Base-by-base conservation (phyloP, 139 green algal genomes). In the Closterium sp. region DNA sequence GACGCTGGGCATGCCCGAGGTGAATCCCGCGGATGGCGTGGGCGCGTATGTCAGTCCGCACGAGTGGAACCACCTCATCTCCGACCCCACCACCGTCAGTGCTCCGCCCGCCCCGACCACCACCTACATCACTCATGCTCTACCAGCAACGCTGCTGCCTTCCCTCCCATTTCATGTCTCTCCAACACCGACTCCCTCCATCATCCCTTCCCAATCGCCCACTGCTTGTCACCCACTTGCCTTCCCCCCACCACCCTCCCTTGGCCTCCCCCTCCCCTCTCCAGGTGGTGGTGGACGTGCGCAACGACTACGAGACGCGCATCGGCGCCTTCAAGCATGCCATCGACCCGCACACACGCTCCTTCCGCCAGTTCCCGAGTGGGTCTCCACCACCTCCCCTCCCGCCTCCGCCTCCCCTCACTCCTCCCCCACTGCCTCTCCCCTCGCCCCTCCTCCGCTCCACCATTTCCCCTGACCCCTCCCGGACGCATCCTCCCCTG, bases 241-340 rank as follows among this genome's bases (percentile, higher is more conserved):
- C 55, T 76, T 12, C 9, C 55, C 55, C 55, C 55, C 55, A 76
- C 12, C 55, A 28, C 12, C 55, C 55, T 76, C 55, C 55, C 1
- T 2, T 76, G 23, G 16, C 55, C 55, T 3, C 25, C 23, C 9
- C 9, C 55, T 55, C 55, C 55, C 9, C 25, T 76, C 38, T 12
- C 38, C 87, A 92, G 87, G 83, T 94, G 16, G 81, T 94, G 31
- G 55, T 94, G 12, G 92, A 94, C 85, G 84, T 93, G 31, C 84
- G 92, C 76, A 94, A 94, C 91, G 86, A 64, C 32, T 94, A 94
- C 86, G 92, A 94, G 86, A 94, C 90, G 28, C 84, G 91, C 23
- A 94, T 94, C 10, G 92, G 92, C 28, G 84, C 88, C 34, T 94
- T 94, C 85, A 12, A 33, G 12, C 25, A 88, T 25, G 90, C 91